Evolutionary conservation across 176 grass and related monocot species (phyloP).

Genomic region (Zea mays): Zm-B73-REFERENCE-NAM-5.0 NC_050101.1:173309501-173310000

Average conservation of each 20-base stretch:
- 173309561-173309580: constrained; percentile 65
- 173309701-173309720: constrained; percentile 67
- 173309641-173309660: constrained; percentile 25
- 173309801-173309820: background rate
- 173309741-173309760: background rate
- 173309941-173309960: background rate
- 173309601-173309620: constrained; percentile 59
- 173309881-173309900: background rate
- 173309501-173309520: background rate
- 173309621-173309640: constrained; percentile 1
- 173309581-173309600: constrained; percentile 67
- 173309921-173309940: background rate
- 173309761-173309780: constrained; percentile 8
- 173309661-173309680: background rate
- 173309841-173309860: constrained; percentile 50
- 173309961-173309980: constrained; percentile 50
- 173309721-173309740: constrained; percentile 36
- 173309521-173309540: background rate
- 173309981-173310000: constrained; percentile 68
- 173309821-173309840: constrained; percentile 30
- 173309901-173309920: background rate
- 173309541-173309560: constrained; percentile 26
- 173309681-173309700: constrained; percentile 56
- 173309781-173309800: constrained; percentile 45
- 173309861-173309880: constrained; percentile 51